Evolutionary conservation across 345 rosid species (phyloP).

Genomic region (Brassica carinata): DNA sequence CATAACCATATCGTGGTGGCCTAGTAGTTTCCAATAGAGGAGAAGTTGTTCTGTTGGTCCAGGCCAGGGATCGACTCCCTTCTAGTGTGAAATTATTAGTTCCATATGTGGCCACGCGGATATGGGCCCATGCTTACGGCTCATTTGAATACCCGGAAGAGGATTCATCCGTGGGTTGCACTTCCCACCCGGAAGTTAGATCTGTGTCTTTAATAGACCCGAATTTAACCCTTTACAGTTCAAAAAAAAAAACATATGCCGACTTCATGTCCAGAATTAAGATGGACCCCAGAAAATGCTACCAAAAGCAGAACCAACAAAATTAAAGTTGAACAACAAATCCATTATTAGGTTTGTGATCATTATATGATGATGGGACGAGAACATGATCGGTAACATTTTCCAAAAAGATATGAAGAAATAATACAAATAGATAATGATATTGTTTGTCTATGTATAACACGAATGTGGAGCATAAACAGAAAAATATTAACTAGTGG

Average conservation of each 20-base stretch:
- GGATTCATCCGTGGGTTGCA: too few relatives aligned
- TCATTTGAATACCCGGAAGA: too few relatives aligned
- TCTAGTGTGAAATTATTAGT: too few relatives aligned
- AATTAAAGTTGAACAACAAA: neutral
- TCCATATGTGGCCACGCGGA: too few relatives aligned
- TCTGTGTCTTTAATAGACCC: too few relatives aligned
- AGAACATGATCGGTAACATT: constrained; percentile 35
- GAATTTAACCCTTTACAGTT: too few relatives aligned
- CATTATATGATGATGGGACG: constrained; percentile 29
- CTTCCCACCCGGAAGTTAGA: too few relatives aligned
- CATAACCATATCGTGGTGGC: neutral
- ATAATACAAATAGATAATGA: neutral
- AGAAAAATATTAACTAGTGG: neutral
- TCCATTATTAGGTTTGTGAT: constrained; percentile 21
- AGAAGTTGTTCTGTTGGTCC: too few relatives aligned
- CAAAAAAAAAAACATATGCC: neutral
- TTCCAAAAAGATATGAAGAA: constrained; percentile 5
- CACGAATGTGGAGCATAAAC: neutral
- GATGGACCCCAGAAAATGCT: constrained; percentile 8
- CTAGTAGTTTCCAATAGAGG: too few relatives aligned
- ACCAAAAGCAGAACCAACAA: constrained; percentile 2
- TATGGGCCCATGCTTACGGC: too few relatives aligned
- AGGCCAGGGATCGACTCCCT: too few relatives aligned
- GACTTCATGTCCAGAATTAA: neutral
- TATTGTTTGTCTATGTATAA: constrained; percentile 1